phyloP scores from a whole-genome alignment of 495 filamentous ascomycete genomes.

The Choiromyces venosus region DNA sequence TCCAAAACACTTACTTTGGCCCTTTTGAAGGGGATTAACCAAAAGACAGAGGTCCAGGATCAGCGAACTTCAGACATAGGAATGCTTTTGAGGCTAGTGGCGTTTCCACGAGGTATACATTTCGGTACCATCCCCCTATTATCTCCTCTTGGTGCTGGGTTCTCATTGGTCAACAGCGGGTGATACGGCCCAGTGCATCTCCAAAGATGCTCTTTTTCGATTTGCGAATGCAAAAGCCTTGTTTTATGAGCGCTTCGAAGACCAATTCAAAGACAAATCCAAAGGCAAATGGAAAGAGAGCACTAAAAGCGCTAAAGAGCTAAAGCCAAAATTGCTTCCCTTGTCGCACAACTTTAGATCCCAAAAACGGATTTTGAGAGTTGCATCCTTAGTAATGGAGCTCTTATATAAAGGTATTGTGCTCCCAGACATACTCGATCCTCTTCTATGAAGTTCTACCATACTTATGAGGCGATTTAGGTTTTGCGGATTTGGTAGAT shows the following conservation, averaged over 20 bases:
- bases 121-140: too few relatives aligned
- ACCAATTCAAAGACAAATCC: too few relatives aligned
- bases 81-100: conserved; percentile 44
- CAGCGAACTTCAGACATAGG: conserved; percentile 45
- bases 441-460: too few relatives aligned
- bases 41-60: conserved; percentile 46
- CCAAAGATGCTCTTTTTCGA: conserved; percentile 46
- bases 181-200: conserved; percentile 49
- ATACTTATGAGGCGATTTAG: conserved; percentile 10
- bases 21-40: background rate
- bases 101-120: conserved; percentile 45
- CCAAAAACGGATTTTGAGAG: conserved; percentile 47
- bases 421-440: background rate
- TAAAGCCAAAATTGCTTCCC: conserved; percentile 33
- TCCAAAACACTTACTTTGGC: background rate
- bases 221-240: conserved; percentile 47
- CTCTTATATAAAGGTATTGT: too few relatives aligned
- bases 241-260: too few relatives aligned
- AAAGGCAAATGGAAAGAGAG: too few relatives aligned
- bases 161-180: conserved; percentile 38
- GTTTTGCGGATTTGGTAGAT: conserved; percentile 47
- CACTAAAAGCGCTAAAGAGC: too few relatives aligned
- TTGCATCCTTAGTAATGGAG: too few relatives aligned
- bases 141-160: background rate
- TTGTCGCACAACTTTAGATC: conserved; percentile 47